Evolutionary conservation across 352 stramenopile genomes (phyloP).

Genomic region (Phytophthora idaei): DNA sequence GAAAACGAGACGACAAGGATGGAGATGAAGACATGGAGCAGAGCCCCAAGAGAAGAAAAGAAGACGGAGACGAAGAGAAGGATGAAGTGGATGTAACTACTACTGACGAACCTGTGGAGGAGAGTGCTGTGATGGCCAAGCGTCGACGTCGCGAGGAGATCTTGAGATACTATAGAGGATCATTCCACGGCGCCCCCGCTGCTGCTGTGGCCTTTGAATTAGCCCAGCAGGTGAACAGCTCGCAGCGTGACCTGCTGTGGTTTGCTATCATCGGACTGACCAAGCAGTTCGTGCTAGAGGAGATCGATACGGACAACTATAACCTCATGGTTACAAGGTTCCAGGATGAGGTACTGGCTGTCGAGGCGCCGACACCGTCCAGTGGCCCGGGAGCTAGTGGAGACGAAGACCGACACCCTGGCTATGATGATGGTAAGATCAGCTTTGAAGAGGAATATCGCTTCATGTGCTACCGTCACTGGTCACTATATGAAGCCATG

Average conservation of each 20-base stretch:
- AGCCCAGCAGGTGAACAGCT: constrained; percentile 83
- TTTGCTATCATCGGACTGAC: constrained; percentile 97
- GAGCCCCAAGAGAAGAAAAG: constrained; percentile 34
- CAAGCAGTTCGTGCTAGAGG: constrained; percentile 93
- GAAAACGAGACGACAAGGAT: constrained; percentile 34
- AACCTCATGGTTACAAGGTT: constrained; percentile 88
- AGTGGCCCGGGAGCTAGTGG: constrained; percentile 41
- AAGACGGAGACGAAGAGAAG: constrained; percentile 36
- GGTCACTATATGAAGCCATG: constrained; percentile 95
- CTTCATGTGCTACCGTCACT: constrained; percentile 97
- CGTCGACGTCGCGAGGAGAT: constrained; percentile 79
- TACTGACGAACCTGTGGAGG: constrained; percentile 20
- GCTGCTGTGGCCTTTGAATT: constrained; percentile 85
- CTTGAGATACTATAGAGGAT: constrained; percentile 94
- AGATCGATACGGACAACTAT: constrained; percentile 94
- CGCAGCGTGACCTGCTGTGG: constrained; percentile 94
- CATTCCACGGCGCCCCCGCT: constrained; percentile 81
- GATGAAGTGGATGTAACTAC: constrained; percentile 6
- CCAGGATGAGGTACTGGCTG: constrained; percentile 91
- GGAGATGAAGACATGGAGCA: constrained; percentile 33
- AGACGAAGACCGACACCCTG: constrained; percentile 51
- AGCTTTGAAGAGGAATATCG: constrained; percentile 92
- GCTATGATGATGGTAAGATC: constrained; percentile 85
- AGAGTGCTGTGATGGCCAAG: constrained; percentile 50
- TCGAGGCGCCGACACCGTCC: constrained; percentile 45